Evolutionary conservation across 768 basidiomycete species (phyloP).

Genomic region (Tremella mesenterica): DNA sequence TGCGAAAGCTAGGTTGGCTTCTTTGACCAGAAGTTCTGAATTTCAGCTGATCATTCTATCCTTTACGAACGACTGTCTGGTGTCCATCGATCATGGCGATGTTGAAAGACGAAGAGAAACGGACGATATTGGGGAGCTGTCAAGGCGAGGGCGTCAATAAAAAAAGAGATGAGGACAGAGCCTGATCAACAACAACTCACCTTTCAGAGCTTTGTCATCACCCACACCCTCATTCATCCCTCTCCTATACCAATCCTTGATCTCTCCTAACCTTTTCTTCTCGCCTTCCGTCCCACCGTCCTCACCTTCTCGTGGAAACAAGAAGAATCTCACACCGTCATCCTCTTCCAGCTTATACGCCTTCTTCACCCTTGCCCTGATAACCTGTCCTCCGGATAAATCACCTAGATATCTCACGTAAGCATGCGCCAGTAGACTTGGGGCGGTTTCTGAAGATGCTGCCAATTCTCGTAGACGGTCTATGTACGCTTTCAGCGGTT

Average conservation of each 20-base stretch:
- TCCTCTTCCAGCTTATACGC: conserved; percentile 57
- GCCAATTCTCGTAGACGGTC: conserved; percentile 52
- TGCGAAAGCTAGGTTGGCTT: conserved; percentile 36
- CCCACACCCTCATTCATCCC: conserved; percentile 39
- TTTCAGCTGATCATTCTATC: neutral
- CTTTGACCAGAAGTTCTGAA: conserved; percentile 28
- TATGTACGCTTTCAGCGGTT: conserved; percentile 52
- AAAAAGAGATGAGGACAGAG: too few relatives aligned
- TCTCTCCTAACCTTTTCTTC: conserved; percentile 52
- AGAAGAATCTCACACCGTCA: conserved; percentile 61
- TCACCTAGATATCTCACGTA: conserved; percentile 80
- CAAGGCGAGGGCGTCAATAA: neutral
- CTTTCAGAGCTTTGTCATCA: conserved; percentile 31
- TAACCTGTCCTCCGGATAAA: conserved; percentile 66
- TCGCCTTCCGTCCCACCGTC: conserved; percentile 40
- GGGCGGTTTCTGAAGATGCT: conserved; percentile 43
- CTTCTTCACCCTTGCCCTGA: conserved; percentile 57
- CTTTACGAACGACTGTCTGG: too few relatives aligned
- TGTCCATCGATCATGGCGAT: neutral
- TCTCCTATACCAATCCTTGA: conserved; percentile 53
- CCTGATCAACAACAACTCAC: conserved; percentile 11
- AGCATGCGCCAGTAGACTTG: conserved; percentile 62
- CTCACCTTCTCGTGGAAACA: conserved; percentile 50
- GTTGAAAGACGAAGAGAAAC: neutral
- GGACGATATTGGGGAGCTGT: neutral